Base-by-base conservation (phyloP, 257 asterid genomes). In the Phtheirospermum japonicum region DNA sequence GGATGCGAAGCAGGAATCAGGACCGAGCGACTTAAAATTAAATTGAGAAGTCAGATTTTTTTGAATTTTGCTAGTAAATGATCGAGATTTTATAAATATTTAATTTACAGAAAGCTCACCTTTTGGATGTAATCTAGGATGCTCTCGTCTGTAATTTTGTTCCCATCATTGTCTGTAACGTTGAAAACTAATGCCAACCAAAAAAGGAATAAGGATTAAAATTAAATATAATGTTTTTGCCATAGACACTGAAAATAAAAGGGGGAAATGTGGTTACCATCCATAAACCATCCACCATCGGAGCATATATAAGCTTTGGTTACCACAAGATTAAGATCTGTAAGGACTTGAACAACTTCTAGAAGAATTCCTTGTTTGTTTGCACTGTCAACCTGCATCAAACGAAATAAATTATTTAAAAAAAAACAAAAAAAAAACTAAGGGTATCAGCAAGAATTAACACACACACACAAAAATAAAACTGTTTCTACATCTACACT, bases 231-330 rank as follows among this genome's bases (percentile, higher is more conserved):
- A 46, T 46, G 17, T 5, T 46, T 46, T 14, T 46, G 2, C 53
- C 20, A 17, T 10, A 18, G 55, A 49, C 55, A 18, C 13, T 18
- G 30, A 40, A 2, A 31, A 14, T 1, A 43, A 46, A 4, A 57
- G 53, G 3, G 61, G 26, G 19, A 59, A 75, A 26, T 46, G 31
- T 11, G 7, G 43, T 57, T 85, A 93, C 99, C 99, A 70, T 93
- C 99, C 99, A 93, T 93, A 65, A 89, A 93, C 99, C 99, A 93
- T 64, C 99, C 97, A 26, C 97, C 99, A 85, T 93, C 99, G 20
- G 99, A 93, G 76, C 85, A 79, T 4, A 93, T 93, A 54, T 89
- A 89, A 55, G 97, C 97, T 68, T 93, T 93, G 16, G 85, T 83
- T 42, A 93, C 77, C 58, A 81, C 40, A 12, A 93, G 83, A 74